phyloP scores from a whole-genome alignment of 768 basidiomycete species.

The Boletus reticulatus region DNA sequence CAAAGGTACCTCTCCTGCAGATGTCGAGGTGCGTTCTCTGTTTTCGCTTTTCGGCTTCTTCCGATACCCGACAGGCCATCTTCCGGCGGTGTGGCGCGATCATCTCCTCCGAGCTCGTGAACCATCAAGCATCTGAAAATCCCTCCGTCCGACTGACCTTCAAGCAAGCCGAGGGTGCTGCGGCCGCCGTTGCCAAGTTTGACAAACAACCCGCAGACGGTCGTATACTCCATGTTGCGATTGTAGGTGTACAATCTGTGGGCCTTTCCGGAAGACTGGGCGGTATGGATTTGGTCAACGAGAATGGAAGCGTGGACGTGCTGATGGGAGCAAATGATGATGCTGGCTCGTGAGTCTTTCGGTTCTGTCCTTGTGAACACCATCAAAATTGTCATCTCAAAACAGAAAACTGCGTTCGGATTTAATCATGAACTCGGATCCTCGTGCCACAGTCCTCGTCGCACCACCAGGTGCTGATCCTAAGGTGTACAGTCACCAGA shows the following conservation, averaged over 20 bases:
- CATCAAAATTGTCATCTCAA: neutral
- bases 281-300: slow-evolving; percentile 45
- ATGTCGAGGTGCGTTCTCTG: slow-evolving; percentile 49
- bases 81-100: slow-evolving; percentile 79
- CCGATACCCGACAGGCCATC: slow-evolving; percentile 47
- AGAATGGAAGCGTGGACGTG: slow-evolving; percentile 43
- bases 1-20: slow-evolving; percentile 74
- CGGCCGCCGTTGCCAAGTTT: slow-evolving; percentile 69
- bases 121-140: slow-evolving; percentile 27
- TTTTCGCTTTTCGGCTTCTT: neutral
- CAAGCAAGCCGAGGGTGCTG: slow-evolving; percentile 59
- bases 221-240: slow-evolving; percentile 59
- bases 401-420: slow-evolving; percentile 85
- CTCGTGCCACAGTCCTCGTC: slow-evolving; percentile 67
- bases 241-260: slow-evolving; percentile 58
- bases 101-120: slow-evolving; percentile 36
- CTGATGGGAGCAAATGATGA: slow-evolving; percentile 50
- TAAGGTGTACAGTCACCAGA: slow-evolving; percentile 44
- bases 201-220: slow-evolving; percentile 83
- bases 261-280: slow-evolving; percentile 58
- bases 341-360: slow-evolving; percentile 49
- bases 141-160: slow-evolving; percentile 72
- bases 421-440: slow-evolving; percentile 53
- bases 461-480: slow-evolving; percentile 66
- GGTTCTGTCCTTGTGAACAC: no score